phyloP scores from a whole-genome alignment of 2,329 filamentous ascomycete genomes.

The Lomentospora prolificans region DNA sequence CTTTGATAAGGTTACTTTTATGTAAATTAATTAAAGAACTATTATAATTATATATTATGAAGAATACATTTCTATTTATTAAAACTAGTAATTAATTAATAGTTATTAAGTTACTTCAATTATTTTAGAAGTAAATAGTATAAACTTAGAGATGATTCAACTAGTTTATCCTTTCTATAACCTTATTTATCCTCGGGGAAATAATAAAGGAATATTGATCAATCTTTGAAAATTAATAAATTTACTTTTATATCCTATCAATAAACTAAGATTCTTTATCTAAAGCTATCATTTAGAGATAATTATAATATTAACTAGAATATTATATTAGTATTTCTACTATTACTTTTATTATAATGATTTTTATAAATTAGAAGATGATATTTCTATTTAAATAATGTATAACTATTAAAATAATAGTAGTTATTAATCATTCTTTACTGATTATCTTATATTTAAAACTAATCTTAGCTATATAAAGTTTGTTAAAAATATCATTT shows the following conservation, averaged over 20 bases:
- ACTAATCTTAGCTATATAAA: background rate
- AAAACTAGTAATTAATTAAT: background rate
- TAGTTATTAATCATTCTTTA: no score
- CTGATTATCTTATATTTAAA: no score
- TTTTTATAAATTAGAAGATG: background rate
- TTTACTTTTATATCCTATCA: background rate
- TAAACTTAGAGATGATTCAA: no score
- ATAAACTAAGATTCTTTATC: background rate
- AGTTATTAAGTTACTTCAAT: background rate
- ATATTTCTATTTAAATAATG: background rate
- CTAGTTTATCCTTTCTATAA: background rate
- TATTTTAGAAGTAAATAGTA: background rate
- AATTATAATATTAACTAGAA: background rate
- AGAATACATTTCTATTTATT: background rate
- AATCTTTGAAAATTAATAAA: background rate
- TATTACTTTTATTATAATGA: no score
- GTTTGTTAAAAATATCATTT: no score
- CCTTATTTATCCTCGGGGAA: background rate
- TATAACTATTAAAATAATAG: no score
- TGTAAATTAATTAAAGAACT: background rate
- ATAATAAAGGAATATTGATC: background rate
- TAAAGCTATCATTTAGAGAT: background rate
- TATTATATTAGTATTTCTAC: no score
- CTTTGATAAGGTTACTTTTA: no score
- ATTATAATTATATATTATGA: background rate